phyloP scores from a whole-genome alignment of 345 rosid genomes.

The Aquilaria yunnanensis region DNA sequence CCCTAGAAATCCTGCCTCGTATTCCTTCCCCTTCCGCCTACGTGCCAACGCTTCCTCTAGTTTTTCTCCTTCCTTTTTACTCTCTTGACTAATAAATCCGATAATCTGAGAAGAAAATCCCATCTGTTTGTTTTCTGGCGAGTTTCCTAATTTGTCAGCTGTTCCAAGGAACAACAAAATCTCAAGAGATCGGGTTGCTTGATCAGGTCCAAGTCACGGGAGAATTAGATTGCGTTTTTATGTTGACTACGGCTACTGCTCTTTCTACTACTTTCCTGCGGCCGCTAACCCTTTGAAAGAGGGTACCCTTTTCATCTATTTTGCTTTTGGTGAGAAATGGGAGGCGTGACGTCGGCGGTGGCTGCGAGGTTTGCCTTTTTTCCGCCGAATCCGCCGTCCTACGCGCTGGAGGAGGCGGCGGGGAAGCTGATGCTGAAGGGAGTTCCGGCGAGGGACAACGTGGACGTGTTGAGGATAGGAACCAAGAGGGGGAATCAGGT shows the following conservation, averaged over 20 bases:
- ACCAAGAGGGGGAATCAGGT: constrained; percentile 85
- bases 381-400: constrained; percentile 91
- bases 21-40: neutral
- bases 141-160: constrained; percentile 5
- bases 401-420: constrained; percentile 36
- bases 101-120: constrained; percentile 4
- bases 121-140: constrained; percentile 6
- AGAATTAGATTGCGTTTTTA: no score
- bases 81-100: neutral
- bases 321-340: constrained; percentile 34
- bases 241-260: neutral
- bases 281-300: neutral
- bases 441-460: constrained; percentile 47
- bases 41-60: neutral
- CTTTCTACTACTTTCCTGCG: neutral
- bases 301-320: neutral
- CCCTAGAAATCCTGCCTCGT: constrained; percentile 5
- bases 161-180: no score
- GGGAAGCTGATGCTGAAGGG: constrained; percentile 59
- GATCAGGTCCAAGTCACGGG: no score
- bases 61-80: neutral
- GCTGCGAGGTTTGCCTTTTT: constrained; percentile 96
- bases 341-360: constrained; percentile 85
- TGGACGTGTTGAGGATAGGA: constrained; percentile 53
- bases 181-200: no score